Conservation (phyloP, 257 asterid genomes). For the Vinca minor region DNA sequence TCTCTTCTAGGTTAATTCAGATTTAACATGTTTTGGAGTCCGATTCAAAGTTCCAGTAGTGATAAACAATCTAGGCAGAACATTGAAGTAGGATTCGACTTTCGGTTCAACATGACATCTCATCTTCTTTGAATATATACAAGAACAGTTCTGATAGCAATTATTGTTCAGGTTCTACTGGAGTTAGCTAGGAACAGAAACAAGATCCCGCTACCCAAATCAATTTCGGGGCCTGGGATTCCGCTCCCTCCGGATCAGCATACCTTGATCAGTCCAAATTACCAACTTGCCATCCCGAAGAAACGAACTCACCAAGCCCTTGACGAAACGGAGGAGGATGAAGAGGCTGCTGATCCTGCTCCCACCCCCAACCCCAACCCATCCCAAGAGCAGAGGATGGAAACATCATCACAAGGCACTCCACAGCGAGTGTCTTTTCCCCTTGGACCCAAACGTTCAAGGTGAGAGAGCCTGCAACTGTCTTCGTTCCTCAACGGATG, state of each 20-base stretch:
- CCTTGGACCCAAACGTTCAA: conserved; percentile 52
- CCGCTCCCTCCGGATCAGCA: conserved; percentile 77
- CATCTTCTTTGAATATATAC: too few relatives aligned
- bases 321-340: conserved; percentile 80
- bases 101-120: too few relatives aligned
- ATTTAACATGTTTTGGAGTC: too few relatives aligned
- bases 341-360: conserved; percentile 36
- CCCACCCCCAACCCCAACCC: conserved; percentile 18
- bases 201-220: conserved; percentile 63
- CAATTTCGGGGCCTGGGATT: conserved; percentile 44
- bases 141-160: too few relatives aligned
- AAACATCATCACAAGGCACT: too few relatives aligned
- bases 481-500: too few relatives aligned
- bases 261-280: conserved; percentile 74
- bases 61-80: too few relatives aligned
- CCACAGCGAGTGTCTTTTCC: too few relatives aligned
- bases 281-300: conserved; percentile 62
- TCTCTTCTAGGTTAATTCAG: too few relatives aligned
- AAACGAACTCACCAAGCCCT: conserved; percentile 32
- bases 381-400: conserved; percentile 37
- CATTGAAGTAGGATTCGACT: too few relatives aligned
- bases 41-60: too few relatives aligned
- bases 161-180: conserved; percentile 43
- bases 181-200: conserved; percentile 80
- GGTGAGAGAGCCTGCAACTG: conserved; percentile 29